Evolutionary conservation across 768 basidiomycete species (phyloP).

Genomic region (Agrocybe praecox): DNA sequence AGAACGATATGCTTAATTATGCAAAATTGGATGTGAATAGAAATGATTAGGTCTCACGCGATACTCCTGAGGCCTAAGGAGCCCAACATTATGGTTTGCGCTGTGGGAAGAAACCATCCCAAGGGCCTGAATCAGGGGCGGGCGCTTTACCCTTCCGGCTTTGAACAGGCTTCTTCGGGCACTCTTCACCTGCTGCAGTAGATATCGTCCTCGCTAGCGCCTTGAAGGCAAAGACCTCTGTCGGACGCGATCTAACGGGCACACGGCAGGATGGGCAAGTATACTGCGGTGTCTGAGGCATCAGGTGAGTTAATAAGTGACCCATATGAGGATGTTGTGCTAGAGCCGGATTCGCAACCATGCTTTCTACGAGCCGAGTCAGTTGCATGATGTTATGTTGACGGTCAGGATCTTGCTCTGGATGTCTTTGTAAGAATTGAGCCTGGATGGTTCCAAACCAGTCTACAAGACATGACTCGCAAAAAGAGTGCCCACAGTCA

Average conservation of each 20-base stretch:
- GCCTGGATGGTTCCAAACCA: conserved; percentile 52
- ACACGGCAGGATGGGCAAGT: conserved; percentile 72
- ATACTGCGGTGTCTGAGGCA: conserved; percentile 50
- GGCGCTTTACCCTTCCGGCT: conserved; percentile 23
- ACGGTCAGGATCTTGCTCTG: conserved; percentile 41
- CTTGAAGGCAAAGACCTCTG: conserved; percentile 66
- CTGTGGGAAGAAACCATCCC: conserved; percentile 50
- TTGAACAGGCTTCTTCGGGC: conserved; percentile 33
- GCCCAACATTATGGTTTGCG: conserved; percentile 11
- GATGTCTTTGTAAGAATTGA: conserved; percentile 50
- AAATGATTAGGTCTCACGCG: not conserved
- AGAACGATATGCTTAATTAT: not conserved
- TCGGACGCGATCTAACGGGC: conserved; percentile 47
- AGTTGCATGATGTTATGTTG: conserved; percentile 7
- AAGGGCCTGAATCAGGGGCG: conserved; percentile 28
- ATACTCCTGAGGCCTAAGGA: too few species aligned
- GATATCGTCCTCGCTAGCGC: conserved; percentile 54
- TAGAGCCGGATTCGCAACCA: conserved; percentile 24
- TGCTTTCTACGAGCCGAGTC: conserved; percentile 10
- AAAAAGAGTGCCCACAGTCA: conserved; percentile 74
- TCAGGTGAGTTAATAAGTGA: conserved; percentile 25
- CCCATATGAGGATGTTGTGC: conserved; percentile 27
- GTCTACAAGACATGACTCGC: conserved; percentile 59
- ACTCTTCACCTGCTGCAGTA: conserved; percentile 47
- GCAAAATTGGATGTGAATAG: not conserved